phyloP scores from a whole-genome alignment of 768 basidiomycete genomes.

The Termitomyces sp. region DNA sequence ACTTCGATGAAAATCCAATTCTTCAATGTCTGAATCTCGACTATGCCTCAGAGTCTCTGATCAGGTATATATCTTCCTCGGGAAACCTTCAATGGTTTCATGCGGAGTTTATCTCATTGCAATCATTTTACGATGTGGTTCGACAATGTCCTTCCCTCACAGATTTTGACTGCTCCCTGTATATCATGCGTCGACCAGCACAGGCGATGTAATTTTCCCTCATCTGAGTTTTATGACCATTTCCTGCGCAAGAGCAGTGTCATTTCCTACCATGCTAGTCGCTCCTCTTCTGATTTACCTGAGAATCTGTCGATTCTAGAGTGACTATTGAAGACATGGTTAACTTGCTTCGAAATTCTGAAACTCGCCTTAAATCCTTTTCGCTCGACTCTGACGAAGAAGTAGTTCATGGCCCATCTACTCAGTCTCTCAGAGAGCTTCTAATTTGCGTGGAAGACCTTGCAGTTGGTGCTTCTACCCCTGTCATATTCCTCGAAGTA shows the following conservation, averaged over 20 bases:
- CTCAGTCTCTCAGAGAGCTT: background rate
- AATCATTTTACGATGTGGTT: background rate
- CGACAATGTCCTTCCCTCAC: background rate
- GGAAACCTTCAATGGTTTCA: background rate
- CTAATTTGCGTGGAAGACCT: background rate
- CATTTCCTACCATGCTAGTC: background rate
- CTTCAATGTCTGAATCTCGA: background rate
- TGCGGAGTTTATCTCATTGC: background rate
- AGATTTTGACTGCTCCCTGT: background rate
- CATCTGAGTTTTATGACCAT: background rate
- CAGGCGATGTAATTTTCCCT: background rate
- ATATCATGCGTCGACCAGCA: background rate
- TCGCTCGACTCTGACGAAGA: background rate
- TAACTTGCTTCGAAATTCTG: background rate
- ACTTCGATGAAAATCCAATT: background rate
- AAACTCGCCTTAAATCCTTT: background rate
- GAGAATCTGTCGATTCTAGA: no score
- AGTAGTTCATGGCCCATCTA: background rate
- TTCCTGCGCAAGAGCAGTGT: background rate
- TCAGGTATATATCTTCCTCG: background rate
- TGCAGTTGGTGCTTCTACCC: background rate
- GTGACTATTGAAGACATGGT: background rate
- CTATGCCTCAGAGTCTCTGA: background rate
- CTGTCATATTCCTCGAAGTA: background rate
- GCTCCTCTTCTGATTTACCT: background rate